Base-by-base conservation (phyloP, 2,329 filamentous ascomycete genomes). In the Pseudopithomyces chartarum region DNA sequence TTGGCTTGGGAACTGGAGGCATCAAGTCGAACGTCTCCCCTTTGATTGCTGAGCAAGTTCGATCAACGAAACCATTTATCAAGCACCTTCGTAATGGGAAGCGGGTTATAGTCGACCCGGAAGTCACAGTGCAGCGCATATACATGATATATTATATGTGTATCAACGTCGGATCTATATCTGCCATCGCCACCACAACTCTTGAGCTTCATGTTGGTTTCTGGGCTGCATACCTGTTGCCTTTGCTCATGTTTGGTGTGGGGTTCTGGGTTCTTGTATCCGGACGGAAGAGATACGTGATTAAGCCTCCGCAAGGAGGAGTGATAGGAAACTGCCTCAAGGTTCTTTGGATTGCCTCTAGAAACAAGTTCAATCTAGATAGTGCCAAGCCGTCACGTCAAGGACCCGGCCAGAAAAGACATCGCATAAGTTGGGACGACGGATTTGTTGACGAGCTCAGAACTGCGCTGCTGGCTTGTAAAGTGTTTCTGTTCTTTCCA, bases 1-100 rank as follows among this genome's bases (percentile, higher is more conserved):
- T 92, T 69, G 89, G 88, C n/a, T 74, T 91, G 29, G 90, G 90
- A 42, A 91, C 89, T 1, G 90, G 90, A 59, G 89, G 90, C 67
- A 92, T 93, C 84, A 94, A 93, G 80, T 85, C 88, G 61, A 93
- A 93, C 69, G 89, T 93, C 42, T 77, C 78, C 10, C 80, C 80
- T 2, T 60, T 82, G 26, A 81, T 82, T 54, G 80, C 79, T 8
- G 80, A 82, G 59, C 80, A 82, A 63, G 79, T 81, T 47, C 71
- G 69, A 7, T 72, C 73, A n/a, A 77, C 70, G 20, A 75, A 68
- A 22, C 75, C 77, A 22, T 76, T 75, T 49, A 66, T 82, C 55
- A 78, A 73, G 56, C 70, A 67, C 1, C 49, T 76, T 57, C 69
- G 68, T 26, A 64, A 57, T 2, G 79, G 79, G 6, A 75, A 78